A percentile compares a stretch with the other conserved stretches of the same genome.
Evolutionary conservation across 2,329 filamentous ascomycete species (phyloP).

Genomic region (Dothiorella sarmentorum): DNA sequence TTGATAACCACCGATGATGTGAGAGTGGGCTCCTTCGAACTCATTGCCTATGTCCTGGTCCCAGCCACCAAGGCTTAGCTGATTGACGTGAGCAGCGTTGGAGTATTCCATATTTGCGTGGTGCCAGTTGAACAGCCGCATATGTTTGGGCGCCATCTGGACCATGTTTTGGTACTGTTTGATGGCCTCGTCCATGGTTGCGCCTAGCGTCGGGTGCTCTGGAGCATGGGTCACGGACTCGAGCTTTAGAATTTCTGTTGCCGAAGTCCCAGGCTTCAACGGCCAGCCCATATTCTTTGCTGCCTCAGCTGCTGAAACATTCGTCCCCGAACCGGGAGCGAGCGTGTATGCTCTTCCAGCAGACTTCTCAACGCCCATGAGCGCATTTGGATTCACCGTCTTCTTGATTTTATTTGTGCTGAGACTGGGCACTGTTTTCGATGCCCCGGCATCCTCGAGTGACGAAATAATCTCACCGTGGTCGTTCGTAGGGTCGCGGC

Average conservation of each 20-base stretch:
- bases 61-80: conserved; percentile 86
- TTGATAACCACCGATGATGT: conserved; percentile 91
- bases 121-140: conserved; percentile 94
- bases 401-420: conserved; percentile 28
- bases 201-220: conserved; percentile 71
- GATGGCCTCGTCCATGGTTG: conserved; percentile 90
- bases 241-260: conserved; percentile 67
- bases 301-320: conserved; percentile 71
- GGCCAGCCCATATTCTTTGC: conserved; percentile 80
- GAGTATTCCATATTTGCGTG: conserved; percentile 97
- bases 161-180: conserved; percentile 80
- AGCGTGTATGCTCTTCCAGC: conserved; percentile 68
- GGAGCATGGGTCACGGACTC: conserved; percentile 60
- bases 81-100: conserved; percentile 83
- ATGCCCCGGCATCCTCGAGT: conserved; percentile 65
- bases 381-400: conserved; percentile 31
- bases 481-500: conserved; percentile 63
- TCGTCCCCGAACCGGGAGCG: conserved; percentile 65
- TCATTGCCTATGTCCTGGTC: conserved; percentile 98
- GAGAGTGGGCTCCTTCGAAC: conserved; percentile 90
- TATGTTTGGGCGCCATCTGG: conserved; percentile 78
- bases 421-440: conserved; percentile 40
- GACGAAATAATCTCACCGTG: conserved; percentile 67
- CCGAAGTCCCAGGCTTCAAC: conserved; percentile 60
- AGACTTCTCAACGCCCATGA: conserved; percentile 55